A percentile compares a stretch with the other conserved stretches of the same genome.
phyloP scores from a whole-genome alignment of 345 rosid species.

The Gossypium turneri region DNA sequence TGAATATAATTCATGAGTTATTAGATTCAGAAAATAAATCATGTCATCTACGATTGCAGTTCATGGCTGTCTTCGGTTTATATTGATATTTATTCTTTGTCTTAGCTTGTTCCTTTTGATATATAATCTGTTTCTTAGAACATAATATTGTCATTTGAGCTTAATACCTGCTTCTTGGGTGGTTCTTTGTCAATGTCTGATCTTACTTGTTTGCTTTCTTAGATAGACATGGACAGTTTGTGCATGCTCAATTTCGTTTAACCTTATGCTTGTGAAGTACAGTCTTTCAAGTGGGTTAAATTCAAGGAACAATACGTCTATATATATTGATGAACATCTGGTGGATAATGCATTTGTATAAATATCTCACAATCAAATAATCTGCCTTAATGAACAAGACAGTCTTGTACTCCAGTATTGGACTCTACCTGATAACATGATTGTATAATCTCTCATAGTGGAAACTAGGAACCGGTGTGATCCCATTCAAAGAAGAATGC shows the following conservation, averaged over 20 bases:
- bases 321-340: slow-evolving; percentile 5
- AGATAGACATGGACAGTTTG: not conserved
- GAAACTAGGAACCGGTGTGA: not conserved
- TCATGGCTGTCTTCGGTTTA: not conserved
- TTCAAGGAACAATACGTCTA: not conserved
- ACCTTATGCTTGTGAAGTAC: not conserved
- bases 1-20: not conserved
- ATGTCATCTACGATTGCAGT: not conserved
- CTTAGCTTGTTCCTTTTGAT: not conserved
- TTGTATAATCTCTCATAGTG: not conserved
- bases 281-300: not conserved
- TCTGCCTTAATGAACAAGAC: slow-evolving; percentile 7
- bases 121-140: not conserved
- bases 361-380: slow-evolving; percentile 9
- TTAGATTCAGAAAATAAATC: not conserved
- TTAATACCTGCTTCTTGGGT: not conserved
- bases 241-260: not conserved
- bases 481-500: not conserved
- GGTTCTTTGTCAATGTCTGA: not conserved
- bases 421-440: not conserved
- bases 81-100: not conserved
- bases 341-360: not conserved
- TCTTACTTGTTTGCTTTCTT: not conserved
- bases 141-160: not conserved
- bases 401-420: not conserved